These are phyloP conservation scores for Starmerella bacillaris DNA, from an alignment of 805 yeast species.

Conservation along the genomic window DNA sequence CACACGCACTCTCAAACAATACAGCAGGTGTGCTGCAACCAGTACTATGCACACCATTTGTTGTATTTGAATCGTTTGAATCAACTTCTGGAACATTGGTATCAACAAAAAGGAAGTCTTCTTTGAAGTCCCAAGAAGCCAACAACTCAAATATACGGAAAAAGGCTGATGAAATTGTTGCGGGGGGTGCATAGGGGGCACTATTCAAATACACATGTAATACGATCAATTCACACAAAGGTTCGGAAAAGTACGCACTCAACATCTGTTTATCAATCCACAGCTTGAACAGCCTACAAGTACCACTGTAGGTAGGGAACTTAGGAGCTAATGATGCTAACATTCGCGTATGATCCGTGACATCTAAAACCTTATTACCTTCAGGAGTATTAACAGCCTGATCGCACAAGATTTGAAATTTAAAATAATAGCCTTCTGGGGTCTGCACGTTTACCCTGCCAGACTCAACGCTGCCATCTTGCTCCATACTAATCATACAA, in stretches of 20 bases:
- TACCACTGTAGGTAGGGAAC: constrained; percentile 50
- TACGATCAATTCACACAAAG: constrained; percentile 64
- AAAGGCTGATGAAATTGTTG: constrained; percentile 65
- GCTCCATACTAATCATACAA: constrained; percentile 35
- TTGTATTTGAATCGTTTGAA: constrained; percentile 1
- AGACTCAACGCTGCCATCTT: constrained; percentile 13
- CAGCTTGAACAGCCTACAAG: constrained; percentile 66
- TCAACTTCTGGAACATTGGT: constrained; percentile 1
- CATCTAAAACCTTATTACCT: too few relatives aligned
- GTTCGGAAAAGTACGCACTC: constrained; percentile 54
- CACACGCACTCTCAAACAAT: constrained; percentile 42
- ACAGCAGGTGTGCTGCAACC: constrained; percentile 34
- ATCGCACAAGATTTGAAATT: constrained; percentile 43
- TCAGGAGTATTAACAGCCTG: too few relatives aligned
- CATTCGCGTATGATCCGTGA: constrained; percentile 69
- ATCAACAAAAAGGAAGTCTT: constrained; percentile 67
- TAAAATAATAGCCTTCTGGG: constrained; percentile 82
- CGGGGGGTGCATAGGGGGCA: constrained; percentile 68
- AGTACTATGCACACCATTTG: constrained; percentile 15
- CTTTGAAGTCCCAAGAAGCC: constrained; percentile 87
- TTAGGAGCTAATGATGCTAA: constrained; percentile 52
- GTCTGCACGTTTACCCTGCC: constrained; percentile 35
- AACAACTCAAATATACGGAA: constrained; percentile 52
- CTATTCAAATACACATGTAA: constrained; percentile 73
- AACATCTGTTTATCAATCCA: constrained; percentile 81